Percentiles rank a stretch among this genome's conserved stretches.
These are phyloP conservation scores for Backusella sp. DNA, from an alignment of 192 early-diverging fungal species.

Conservation along the genomic window DNA sequence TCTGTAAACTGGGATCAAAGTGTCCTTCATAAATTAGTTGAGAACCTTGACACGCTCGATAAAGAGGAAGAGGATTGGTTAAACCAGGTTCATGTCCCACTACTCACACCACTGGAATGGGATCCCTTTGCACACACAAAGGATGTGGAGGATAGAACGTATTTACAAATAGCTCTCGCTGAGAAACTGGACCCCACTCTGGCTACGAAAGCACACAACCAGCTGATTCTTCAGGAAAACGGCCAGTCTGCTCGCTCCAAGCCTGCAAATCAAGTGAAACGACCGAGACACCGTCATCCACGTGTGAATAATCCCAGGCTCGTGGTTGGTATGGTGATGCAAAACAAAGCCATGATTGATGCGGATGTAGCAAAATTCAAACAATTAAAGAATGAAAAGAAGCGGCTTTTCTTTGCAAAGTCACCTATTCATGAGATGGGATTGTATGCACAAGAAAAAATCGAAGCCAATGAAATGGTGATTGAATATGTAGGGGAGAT, in stretches of 20 bases:
- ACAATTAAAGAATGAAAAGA: slow-evolving; percentile 89
- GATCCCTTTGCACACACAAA: slow-evolving; percentile 27
- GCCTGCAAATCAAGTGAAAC: slow-evolving; percentile 23
- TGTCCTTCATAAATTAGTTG: not conserved
- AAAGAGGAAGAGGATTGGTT: not conserved
- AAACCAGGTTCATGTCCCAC: not conserved
- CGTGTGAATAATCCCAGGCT: slow-evolving; percentile 64
- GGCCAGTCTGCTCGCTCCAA: slow-evolving; percentile 60
- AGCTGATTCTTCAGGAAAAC: not conserved
- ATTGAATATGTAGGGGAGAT: slow-evolving; percentile 99
- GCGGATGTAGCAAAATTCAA: slow-evolving; percentile 87
- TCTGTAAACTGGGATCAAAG: not conserved
- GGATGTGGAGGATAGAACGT: slow-evolving; percentile 47
- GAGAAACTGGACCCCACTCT: not conserved
- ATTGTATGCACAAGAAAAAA: slow-evolving; percentile 92
- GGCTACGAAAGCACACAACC: not conserved
- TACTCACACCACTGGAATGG: slow-evolving; percentile 19
- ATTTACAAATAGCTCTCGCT: slow-evolving; percentile 43
- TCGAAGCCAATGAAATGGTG: slow-evolving; percentile 92
- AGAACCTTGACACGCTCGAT: not conserved
- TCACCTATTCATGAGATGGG: slow-evolving; percentile 99
- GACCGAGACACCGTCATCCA: slow-evolving; percentile 62
- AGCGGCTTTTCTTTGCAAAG: slow-evolving; percentile 87
- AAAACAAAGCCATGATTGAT: slow-evolving; percentile 44
- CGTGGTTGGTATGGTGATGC: slow-evolving; percentile 59